Base-by-base conservation (phyloP, 148 eudicot species). In the Amaranthus cruentus region DNA sequence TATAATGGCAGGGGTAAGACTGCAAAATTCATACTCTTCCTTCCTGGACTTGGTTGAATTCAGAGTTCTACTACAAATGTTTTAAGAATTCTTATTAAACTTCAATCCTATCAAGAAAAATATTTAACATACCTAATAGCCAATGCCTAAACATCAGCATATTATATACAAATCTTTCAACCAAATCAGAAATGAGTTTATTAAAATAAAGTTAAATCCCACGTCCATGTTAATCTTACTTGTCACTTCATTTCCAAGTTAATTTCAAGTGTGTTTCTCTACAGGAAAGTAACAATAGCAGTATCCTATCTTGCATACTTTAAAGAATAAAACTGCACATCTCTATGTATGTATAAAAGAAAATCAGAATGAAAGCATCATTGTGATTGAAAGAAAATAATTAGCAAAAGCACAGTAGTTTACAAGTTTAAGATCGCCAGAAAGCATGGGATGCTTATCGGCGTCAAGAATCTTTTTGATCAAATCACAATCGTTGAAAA, bases 401-500 rank as follows among this genome's bases (percentile, higher is more conserved):
- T 55, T 11, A 66, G 52, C 47, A 57, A 46, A 65, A 52, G 57
- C 15, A 59, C 62, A 47, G 56, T 74, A 58, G 58, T 43, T 51
- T 78, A 89, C 98, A 93, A 78, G 85, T 82, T 78, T 78, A 62
- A 50, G 54, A 59, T 91, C 88, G 79, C 80, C 81, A 78, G 89
- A 84, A 76, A 91, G 79, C 66, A 75, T 52, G 28, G 89, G 84
- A 62, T 79, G 84, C 82, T 83, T 87, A 62, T 94, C 91, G 49
- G 91, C 85, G 82, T 84, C 85, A 58, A 89, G 88, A 79, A 94
- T 80, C 81, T 83, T 91, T 48, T 75, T 81, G 60, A 89, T 63
- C 79, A 94, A 80, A 75, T 83, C 81, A 85, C 97, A 94, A 18
- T 84, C 96, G 69, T 56, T 47, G 18, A 91, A 81, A 46, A 91